Conservation (phyloP, 2,329 filamentous ascomycete genomes). For the Talaromyces sp. region DNA sequence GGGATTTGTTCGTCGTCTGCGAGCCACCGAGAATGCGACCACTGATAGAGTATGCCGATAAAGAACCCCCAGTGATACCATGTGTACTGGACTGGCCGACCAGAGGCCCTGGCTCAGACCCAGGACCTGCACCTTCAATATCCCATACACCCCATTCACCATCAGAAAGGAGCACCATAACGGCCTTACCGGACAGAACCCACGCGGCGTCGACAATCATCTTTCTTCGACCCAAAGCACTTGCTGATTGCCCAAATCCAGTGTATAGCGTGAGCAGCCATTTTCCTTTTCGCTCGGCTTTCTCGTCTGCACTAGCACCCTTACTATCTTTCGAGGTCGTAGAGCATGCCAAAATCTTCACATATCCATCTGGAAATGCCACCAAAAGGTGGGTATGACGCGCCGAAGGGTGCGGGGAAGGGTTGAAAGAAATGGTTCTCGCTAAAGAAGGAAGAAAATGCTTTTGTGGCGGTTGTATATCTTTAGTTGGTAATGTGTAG, state of each 20-base stretch:
- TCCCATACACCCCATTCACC: conserved; percentile 49
- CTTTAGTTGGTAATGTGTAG: conserved; percentile 30
- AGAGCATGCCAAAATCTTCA: conserved; percentile 55
- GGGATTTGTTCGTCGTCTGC: conserved; percentile 19
- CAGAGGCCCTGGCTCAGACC: conserved; percentile 34
- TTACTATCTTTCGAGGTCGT: conserved; percentile 28
- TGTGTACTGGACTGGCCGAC: conserved; percentile 35
- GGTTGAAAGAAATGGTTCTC: conserved; percentile 50
- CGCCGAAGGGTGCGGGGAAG: conserved; percentile 47
- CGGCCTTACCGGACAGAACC: conserved; percentile 41
- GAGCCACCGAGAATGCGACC: conserved; percentile 34
- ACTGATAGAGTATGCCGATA: conserved; percentile 39
- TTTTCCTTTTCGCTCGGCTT: conserved; percentile 32
- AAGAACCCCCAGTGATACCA: conserved; percentile 36
- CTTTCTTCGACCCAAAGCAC: conserved; percentile 34
- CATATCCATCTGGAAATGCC: conserved; percentile 49
- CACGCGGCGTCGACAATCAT: conserved; percentile 43
- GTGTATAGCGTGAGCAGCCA: conserved; percentile 43
- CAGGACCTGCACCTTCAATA: conserved; percentile 42
- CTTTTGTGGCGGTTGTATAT: conserved; percentile 43
- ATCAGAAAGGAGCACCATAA: conserved; percentile 43
- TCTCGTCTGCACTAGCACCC: conserved; percentile 27
- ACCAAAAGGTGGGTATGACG: conserved; percentile 54
- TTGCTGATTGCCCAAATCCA: conserved; percentile 32
- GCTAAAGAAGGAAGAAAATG: conserved; percentile 47